phyloP scores from a whole-genome alignment of 192 early-diverging fungal species.

The Linnemannia hyalina region DNA sequence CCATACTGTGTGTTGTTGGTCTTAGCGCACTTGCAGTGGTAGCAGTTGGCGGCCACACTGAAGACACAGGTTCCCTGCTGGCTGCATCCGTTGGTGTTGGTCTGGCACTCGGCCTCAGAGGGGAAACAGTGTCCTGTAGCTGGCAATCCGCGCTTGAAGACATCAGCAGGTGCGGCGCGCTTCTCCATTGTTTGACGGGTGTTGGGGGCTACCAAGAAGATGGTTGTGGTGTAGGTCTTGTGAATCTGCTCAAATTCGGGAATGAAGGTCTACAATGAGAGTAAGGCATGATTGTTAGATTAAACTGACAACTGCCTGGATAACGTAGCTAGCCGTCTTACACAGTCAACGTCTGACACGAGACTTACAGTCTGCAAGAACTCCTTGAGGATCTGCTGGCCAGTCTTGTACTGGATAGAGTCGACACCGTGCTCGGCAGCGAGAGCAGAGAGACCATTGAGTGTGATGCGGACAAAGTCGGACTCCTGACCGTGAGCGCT shows the following conservation, averaged over 20 bases:
- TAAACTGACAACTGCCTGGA: no score
- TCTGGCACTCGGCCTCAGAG: slow-evolving; percentile 39
- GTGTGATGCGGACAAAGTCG: slow-evolving; percentile 48
- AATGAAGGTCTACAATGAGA: slow-evolving; percentile 27
- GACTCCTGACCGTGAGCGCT: slow-evolving; percentile 14
- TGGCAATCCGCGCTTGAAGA: slow-evolving; percentile 35
- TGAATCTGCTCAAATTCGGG: slow-evolving; percentile 55
- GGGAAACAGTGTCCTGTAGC: slow-evolving; percentile 20
- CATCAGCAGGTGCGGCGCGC: background rate
- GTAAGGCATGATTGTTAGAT: background rate
- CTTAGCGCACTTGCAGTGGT: slow-evolving; percentile 52
- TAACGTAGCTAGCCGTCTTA: no score
- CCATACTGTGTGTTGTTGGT: slow-evolving; percentile 44
- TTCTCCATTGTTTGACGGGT: background rate
- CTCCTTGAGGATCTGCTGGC: slow-evolving; percentile 43
- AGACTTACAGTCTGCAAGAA: slow-evolving; percentile 39
- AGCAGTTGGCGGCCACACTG: slow-evolving; percentile 42
- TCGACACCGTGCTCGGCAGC: slow-evolving; percentile 41
- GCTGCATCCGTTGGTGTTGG: slow-evolving; percentile 41
- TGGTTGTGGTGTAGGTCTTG: slow-evolving; percentile 49
- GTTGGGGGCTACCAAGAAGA: slow-evolving; percentile 37
- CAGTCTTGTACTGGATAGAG: slow-evolving; percentile 52
- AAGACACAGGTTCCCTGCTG: slow-evolving; percentile 33
- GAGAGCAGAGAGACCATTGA: slow-evolving; percentile 46
- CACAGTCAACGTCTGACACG: background rate